Conservation (phyloP, 169 alveolate genomes). For the Condylostoma magnum region DNA sequence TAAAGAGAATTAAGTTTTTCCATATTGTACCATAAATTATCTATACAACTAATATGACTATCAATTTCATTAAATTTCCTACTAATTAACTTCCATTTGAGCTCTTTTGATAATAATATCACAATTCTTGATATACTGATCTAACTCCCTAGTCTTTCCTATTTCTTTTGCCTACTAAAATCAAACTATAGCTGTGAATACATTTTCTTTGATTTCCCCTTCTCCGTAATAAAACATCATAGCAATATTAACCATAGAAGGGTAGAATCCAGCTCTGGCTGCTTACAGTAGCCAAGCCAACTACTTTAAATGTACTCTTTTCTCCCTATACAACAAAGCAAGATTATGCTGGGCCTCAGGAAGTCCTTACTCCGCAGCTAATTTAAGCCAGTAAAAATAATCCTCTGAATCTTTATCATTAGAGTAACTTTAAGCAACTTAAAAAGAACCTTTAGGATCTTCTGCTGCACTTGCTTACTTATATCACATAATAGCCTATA, state of each 20-base stretch:
- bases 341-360: constrained; percentile 31
- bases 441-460: constrained; percentile 23
- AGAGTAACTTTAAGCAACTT: background rate
- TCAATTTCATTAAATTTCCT: too few relatives aligned
- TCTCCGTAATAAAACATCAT: constrained; percentile 1
- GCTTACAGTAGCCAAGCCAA: constrained; percentile 22
- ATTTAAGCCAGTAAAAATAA: constrained; percentile 5
- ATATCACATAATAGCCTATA: background rate
- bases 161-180: background rate
- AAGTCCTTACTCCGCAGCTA: constrained; percentile 24
- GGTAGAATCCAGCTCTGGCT: constrained; percentile 9
- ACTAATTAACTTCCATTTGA: too few relatives aligned
- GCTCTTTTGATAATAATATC: too few relatives aligned
- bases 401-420: background rate
- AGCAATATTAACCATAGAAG: constrained; percentile 22
- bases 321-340: background rate
- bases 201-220: background rate
- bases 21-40: too few relatives aligned
- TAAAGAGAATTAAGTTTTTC: too few relatives aligned
- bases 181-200: constrained; percentile 22
- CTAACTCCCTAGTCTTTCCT: background rate
- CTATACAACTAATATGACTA: too few relatives aligned
- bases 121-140: background rate
- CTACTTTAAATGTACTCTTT: constrained; percentile 7
- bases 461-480: background rate